Evolutionary conservation across 192 early-diverging fungal genomes (phyloP), one percentile per base, ranked within the genome.

Genomic region (Backusella parvicylindrica): DNA sequence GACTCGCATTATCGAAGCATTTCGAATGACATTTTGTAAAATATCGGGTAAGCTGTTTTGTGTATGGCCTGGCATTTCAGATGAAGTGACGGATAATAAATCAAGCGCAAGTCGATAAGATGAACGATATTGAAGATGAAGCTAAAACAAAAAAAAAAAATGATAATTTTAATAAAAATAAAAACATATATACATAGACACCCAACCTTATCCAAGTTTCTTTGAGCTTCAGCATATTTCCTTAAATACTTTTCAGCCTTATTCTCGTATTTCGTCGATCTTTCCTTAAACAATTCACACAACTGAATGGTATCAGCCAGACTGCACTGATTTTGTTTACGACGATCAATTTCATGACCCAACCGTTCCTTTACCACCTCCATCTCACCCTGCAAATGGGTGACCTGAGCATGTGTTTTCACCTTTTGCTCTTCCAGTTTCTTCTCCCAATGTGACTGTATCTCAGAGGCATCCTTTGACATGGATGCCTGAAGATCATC

Each of bases 311-410:
- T 38, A 8, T 56, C 71, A 5, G 31, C 50, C 18, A 72, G 36
- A 12, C 21, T 30, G 1, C 7, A 16, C 35, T 73, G 63, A 31
- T 63, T 40, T 6, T 65, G 63, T 32, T 63, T 60, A 23, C 72
- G n/a, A 32, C 60, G 36, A 32, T 40, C 21, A 15, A 73, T 73
- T 16, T 73, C 72, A 40, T 65, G 64, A 6, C 56, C 63, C 16
- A 73, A 40, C 2, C 72, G 56, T 16, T 40, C 72, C 40, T 73
- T 73, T 0, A 73, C 60, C 15, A 73, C 72, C 18, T 49, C 38
- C 16, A 73, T 73, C 37, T 73, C 35, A 3, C 72, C 72, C 33
- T 32, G 36, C 60, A 73, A 32, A 13, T 18, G 60, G 12, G 56
- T 13, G 15, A 64, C 12, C 26, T 40, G 41, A 7, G 11, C 8